phyloP scores from a whole-genome alignment of 441 rosid genomes.

The Hypseocharis bilobata region DNA sequence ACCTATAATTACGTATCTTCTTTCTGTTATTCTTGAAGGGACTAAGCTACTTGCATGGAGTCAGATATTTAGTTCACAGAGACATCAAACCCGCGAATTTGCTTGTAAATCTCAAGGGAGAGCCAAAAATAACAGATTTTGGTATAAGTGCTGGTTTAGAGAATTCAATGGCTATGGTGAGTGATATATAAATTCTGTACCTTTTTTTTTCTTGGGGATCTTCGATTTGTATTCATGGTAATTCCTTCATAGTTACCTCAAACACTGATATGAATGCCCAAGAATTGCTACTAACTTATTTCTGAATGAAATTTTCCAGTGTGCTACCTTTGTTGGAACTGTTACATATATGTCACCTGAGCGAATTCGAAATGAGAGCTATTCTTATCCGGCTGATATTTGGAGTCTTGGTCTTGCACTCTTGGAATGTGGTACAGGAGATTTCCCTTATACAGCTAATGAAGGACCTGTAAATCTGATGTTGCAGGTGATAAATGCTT shows the following conservation, averaged over 20 bases:
- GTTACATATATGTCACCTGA: slow-evolving; percentile 98
- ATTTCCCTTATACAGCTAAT: slow-evolving; percentile 71
- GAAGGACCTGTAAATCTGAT: slow-evolving; percentile 91
- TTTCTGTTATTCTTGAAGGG: slow-evolving; percentile 37
- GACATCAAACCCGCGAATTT: slow-evolving; percentile 94
- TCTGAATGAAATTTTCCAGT: slow-evolving; percentile 36
- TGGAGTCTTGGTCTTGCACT: slow-evolving; percentile 97
- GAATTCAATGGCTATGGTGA: slow-evolving; percentile 85
- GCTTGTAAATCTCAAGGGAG: slow-evolving; percentile 88
- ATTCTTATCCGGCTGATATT: slow-evolving; percentile 92
- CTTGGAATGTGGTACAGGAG: slow-evolving; percentile 91
- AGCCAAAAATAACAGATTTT: slow-evolving; percentile 85
- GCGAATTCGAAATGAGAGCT: slow-evolving; percentile 65
- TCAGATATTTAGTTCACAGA: slow-evolving; percentile 77
- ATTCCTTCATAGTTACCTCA: slow-evolving; percentile 4
- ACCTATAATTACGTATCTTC: slow-evolving; percentile 9
- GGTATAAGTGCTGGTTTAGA: slow-evolving; percentile 91
- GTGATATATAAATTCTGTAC: slow-evolving; percentile 21
- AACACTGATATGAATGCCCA: slow-evolving; percentile 17
- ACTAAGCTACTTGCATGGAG: slow-evolving; percentile 75
- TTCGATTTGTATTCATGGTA: background rate
- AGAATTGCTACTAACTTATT: slow-evolving; percentile 15
- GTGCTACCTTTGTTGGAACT: slow-evolving; percentile 96
- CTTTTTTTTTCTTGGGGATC: slow-evolving; percentile 11
- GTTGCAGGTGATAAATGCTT: slow-evolving; percentile 56